Evolutionary conservation across 768 basidiomycete species (phyloP).

Genomic region (Suillus brevipes): DNA sequence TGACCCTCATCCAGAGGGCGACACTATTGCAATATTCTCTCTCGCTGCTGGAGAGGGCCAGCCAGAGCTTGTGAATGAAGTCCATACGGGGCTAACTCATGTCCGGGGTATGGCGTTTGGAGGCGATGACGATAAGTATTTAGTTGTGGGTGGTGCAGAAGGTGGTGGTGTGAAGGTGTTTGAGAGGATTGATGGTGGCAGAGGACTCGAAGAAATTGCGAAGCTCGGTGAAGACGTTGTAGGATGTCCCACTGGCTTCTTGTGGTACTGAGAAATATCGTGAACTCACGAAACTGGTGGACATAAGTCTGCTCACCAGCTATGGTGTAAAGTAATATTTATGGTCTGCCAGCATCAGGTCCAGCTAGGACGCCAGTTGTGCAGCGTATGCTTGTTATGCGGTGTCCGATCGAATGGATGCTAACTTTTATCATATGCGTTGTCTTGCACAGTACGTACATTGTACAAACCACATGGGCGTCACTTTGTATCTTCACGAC

Average conservation of each 20-base stretch:
- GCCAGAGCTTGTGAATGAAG: conserved; percentile 56
- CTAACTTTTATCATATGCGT: not conserved
- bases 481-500: too few species aligned
- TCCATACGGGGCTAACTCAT: conserved; percentile 69
- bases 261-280: conserved; percentile 34
- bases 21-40: conserved; percentile 70
- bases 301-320: not conserved
- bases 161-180: conserved; percentile 73
- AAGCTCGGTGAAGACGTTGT: conserved; percentile 36
- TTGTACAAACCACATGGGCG: too few species aligned
- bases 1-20: conserved; percentile 66
- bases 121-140: conserved; percentile 58
- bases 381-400: too few species aligned
- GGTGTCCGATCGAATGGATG: too few species aligned
- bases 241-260: conserved; percentile 36
- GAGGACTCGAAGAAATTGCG: conserved; percentile 53
- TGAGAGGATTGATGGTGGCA: conserved; percentile 62
- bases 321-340: too few species aligned
- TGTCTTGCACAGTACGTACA: not conserved
- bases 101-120: conserved; percentile 69
- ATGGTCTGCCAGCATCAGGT: too few species aligned
- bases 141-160: conserved; percentile 62
- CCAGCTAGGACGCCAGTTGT: too few species aligned
- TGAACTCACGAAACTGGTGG: not conserved
- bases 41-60: conserved; percentile 42